Base-by-base conservation (phyloP, 495 filamentous ascomycete genomes). In the Lophium mytilinum region DNA sequence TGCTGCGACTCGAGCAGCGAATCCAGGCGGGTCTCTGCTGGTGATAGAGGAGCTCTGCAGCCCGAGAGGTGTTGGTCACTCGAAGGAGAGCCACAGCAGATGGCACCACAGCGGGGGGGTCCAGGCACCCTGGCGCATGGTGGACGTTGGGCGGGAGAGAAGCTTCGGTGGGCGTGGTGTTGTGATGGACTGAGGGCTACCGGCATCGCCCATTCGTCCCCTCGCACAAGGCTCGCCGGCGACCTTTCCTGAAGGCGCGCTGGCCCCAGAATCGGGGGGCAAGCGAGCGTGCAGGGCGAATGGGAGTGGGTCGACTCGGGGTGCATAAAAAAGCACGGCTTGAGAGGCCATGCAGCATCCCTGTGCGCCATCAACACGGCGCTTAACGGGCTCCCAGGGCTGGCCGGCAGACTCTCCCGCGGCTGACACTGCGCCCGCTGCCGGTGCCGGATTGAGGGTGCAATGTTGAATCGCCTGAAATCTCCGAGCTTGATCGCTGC, bases 1-100 rank as follows among this genome's bases (percentile, higher is more conserved):
- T 68, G 49, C 63, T 57, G 65, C 55, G 59, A 58, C 39, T 63
- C 52, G 52, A 39, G 55, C 58, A 40, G 50, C 58, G 58, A 62
- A 66, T 66, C 59, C 58, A 56, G 35, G 42, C 15, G 30, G 9
- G 21, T 33, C 40, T 37, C 35, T 43, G 52, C 14, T 52, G 49
- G 54, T 56, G 50, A 37, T 55, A 52, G 39, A 47, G 53, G 36
- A 55, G 53, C 39, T 45, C 42, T 57, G 57, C 61, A 63, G 61
- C n/a, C 24, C 34, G 36, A 59, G 55, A 52, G 53, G 18, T 36
- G 49, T 47, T 52, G 39, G 62, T 65, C 54, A 65, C 57, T 21
- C 11, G 37, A 41, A 17, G 50, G 41, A 34, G 46, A 47, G 15
- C 58, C 54, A 57, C 62, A 65, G 53, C 58, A 55, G 54, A 50